Percentiles rank a stretch among this genome's conserved stretches.
Conservation (phyloP, 2,329 filamentous ascomycete species). For the Ophiostoma novo-ulmi region DNA sequence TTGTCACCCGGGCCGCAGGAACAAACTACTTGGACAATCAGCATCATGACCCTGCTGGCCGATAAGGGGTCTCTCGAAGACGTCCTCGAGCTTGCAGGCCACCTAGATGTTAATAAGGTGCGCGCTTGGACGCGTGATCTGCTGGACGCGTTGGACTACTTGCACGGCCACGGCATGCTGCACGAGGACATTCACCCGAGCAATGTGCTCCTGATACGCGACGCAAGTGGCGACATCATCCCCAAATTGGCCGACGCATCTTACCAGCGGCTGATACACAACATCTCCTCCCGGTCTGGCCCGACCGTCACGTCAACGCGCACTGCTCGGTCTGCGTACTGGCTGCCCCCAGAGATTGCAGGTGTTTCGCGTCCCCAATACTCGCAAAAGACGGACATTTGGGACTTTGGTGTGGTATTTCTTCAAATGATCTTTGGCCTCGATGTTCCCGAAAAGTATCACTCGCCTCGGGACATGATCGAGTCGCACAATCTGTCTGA, state of each 20-base stretch:
- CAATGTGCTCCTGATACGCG: conserved; percentile 73
- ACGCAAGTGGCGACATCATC: conserved; percentile 61
- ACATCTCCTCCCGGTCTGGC: conserved; percentile 49
- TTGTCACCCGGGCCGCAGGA: conserved; percentile 32
- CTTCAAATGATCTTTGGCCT: conserved; percentile 91
- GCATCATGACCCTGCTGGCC: conserved; percentile 68
- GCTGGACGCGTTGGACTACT: conserved; percentile 79
- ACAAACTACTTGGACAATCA: conserved; percentile 60
- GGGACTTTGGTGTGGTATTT: conserved; percentile 89
- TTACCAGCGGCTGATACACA: conserved; percentile 64
- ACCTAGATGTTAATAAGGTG: conserved; percentile 67
- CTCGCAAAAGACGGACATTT: conserved; percentile 80
- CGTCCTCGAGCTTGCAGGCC: conserved; percentile 71
- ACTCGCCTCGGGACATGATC: conserved; percentile 70
- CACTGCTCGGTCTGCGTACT: conserved; percentile 70
- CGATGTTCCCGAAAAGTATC: conserved; percentile 68
- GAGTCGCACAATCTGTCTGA: conserved; percentile 66
- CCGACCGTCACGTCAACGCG: conserved; percentile 49
- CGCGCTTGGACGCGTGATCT: conserved; percentile 89
- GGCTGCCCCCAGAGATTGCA: conserved; percentile 74
- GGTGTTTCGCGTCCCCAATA: conserved; percentile 57
- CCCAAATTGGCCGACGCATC: conserved; percentile 71
- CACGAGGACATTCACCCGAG: conserved; percentile 77
- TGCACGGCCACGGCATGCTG: conserved; percentile 77
- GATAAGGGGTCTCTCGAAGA: conserved; percentile 80